Evolutionary conservation across 192 early-diverging fungal genomes (phyloP).

Genomic region (Linnemannia elongata): DNA sequence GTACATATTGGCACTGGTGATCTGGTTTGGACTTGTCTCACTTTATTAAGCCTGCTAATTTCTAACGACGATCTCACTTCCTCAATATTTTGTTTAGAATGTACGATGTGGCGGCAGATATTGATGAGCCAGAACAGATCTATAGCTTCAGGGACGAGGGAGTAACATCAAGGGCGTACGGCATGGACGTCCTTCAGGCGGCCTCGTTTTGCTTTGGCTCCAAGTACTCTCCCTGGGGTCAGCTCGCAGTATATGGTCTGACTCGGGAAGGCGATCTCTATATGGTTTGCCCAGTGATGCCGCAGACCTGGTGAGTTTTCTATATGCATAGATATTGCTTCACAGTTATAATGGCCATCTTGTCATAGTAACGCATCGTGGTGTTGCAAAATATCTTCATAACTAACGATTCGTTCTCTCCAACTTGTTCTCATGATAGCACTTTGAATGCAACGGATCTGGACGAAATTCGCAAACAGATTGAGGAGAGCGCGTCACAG

Average conservation of each 20-base stretch:
- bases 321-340: not conserved
- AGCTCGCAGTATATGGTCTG: conserved; percentile 77
- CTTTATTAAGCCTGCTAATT: not conserved
- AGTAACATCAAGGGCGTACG: conserved; percentile 52
- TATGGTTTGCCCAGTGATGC: conserved; percentile 84
- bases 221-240: conserved; percentile 72
- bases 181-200: conserved; percentile 54
- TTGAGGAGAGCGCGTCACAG: conserved; percentile 19
- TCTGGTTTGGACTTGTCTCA: not conserved
- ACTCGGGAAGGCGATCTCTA: conserved; percentile 81
- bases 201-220: conserved; percentile 66
- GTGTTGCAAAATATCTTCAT: not conserved
- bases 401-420: not conserved
- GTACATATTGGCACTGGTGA: conserved; percentile 27
- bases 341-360: not conserved
- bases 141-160: conserved; percentile 61
- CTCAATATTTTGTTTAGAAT: conserved; percentile 60
- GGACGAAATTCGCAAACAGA: conserved; percentile 30
- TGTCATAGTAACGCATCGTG: not conserved
- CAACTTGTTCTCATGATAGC: not conserved
- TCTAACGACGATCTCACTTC: not conserved
- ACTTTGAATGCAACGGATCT: conserved; percentile 23
- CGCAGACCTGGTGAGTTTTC: conserved; percentile 67
- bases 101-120: conserved; percentile 75
- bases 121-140: conserved; percentile 77